Conservation (phyloP, 2,329 filamentous ascomycete genomes). For the Onygenales sp. region DNA sequence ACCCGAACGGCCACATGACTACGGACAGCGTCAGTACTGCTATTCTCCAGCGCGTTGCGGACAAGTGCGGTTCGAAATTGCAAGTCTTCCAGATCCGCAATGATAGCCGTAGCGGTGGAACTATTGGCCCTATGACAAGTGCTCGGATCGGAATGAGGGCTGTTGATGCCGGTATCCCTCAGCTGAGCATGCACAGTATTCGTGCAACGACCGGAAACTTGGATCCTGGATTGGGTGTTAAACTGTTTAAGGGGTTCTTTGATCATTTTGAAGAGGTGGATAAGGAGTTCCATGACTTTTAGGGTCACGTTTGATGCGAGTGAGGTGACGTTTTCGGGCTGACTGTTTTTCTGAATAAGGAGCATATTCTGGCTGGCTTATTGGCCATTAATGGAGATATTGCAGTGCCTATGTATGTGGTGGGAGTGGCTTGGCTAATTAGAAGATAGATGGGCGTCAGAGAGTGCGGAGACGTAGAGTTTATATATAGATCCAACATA, state of each 20-base stretch:
- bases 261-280: conserved; percentile 81
- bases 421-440: background rate
- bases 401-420: background rate
- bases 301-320: background rate
- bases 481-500: background rate
- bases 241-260: conserved; percentile 82
- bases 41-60: conserved; percentile 67
- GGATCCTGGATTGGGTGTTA: conserved; percentile 80
- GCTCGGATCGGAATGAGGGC: conserved; percentile 70
- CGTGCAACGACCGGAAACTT: conserved; percentile 76
- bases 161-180: conserved; percentile 80
- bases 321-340: background rate
- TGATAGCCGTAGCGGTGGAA: conserved; percentile 79
- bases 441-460: too few species aligned
- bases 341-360: background rate
- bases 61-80: conserved; percentile 59
- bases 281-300: conserved; percentile 54
- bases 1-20: conserved; percentile 92
- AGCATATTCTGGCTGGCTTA: background rate
- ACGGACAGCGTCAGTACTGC: conserved; percentile 81
- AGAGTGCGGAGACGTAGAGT: background rate
- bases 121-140: conserved; percentile 86
- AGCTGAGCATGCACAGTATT: conserved; percentile 90
- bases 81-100: conserved; percentile 95
- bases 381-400: background rate